phyloP scores from a whole-genome alignment of 352 stramenopile genomes.

The Phytopythium chamaehyphon region DNA sequence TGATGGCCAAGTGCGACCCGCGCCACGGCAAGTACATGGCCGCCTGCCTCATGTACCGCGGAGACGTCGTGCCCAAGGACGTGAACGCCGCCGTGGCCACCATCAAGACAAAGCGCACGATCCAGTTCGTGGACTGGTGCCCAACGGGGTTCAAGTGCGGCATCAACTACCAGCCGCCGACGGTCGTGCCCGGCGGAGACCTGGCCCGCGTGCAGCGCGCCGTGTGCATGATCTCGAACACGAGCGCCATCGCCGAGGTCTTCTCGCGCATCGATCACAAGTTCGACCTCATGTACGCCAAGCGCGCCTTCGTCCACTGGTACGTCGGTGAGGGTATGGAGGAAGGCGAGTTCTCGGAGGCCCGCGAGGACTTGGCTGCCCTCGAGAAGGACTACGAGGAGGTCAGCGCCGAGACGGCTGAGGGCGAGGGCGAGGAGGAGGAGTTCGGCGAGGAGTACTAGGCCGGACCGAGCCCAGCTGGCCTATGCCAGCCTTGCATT shows the following conservation, averaged over 20 bases:
- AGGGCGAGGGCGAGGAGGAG: constrained; percentile 94
- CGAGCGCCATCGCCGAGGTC: constrained; percentile 97
- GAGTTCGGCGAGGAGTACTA: constrained; percentile 90
- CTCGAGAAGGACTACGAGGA: constrained; percentile 99
- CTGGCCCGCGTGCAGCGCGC: constrained; percentile 96
- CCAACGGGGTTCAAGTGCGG: constrained; percentile 99
- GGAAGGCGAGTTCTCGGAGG: constrained; percentile 99
- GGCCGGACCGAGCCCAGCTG: too few relatives aligned
- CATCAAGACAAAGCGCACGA: constrained; percentile 99
- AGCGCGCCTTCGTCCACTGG: constrained; percentile 99
- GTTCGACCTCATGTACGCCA: constrained; percentile 99
- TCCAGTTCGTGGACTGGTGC: constrained; percentile 99
- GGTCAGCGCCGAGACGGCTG: constrained; percentile 97
- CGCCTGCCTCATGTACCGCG: constrained; percentile 98
- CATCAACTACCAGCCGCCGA: constrained; percentile 99
- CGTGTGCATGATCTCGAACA: constrained; percentile 99
- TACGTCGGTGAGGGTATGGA: constrained; percentile 99
- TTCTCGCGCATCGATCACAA: constrained; percentile 99
- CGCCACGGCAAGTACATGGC: constrained; percentile 99
- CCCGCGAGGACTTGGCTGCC: constrained; percentile 96
- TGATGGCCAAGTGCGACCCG: constrained; percentile 99
- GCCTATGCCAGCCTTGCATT: neutral
- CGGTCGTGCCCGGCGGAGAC: constrained; percentile 95
- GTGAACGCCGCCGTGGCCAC: constrained; percentile 97
- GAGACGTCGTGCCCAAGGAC: constrained; percentile 93